Base-by-base conservation (phyloP, 2,329 filamentous ascomycete species). In the Cadophora sp. region DNA sequence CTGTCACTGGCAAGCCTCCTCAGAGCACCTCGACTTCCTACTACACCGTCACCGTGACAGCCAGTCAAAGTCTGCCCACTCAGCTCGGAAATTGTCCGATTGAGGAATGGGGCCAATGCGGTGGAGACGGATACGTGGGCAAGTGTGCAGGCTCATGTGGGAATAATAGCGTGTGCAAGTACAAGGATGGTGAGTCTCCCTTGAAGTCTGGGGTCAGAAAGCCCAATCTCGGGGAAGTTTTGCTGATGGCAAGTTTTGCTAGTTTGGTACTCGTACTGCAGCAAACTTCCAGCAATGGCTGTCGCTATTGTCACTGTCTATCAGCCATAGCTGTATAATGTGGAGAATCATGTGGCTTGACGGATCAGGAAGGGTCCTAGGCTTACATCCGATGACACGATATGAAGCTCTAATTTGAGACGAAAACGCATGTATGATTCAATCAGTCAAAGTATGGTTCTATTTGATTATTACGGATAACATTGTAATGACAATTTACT, bases 71-170 rank as follows among this genome's bases (percentile, higher is more conserved):
- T 27, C 47, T 50, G 2, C 47, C 47, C 11, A 50, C 47, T 13
- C 47, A 50, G 13, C 22, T 20, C 11, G 47, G 47, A 6, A 24
- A 20, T 22, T 50, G 47, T 14, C 47, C 47, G 8, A 16, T 50
- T 24, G 47, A 50, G 11, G 47, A 50, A 50, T 50, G 47, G 47
- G 47, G 47, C n/a, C 47, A 50, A 22, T 50, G 47, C 9, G 47
- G 47, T 14, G 47, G 47, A 27, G 47, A 50, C 27, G 47, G 47
- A 50, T 50, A 50, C 22, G 11, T 50, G 4, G 47, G 47, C 20
- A 50, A 50, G 22, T 50, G 47, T 27, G 20, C 20, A 8, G 47
- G 47, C 13, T 22, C 9, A 3, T 50, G 47, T 27, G 47, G 47
- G 14, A 27, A 50, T 27, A 27, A 50, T 20, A 27, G 47, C 27